phyloP scores from a whole-genome alignment of 2,329 filamentous ascomycete species.

The Fusarium poae region DNA sequence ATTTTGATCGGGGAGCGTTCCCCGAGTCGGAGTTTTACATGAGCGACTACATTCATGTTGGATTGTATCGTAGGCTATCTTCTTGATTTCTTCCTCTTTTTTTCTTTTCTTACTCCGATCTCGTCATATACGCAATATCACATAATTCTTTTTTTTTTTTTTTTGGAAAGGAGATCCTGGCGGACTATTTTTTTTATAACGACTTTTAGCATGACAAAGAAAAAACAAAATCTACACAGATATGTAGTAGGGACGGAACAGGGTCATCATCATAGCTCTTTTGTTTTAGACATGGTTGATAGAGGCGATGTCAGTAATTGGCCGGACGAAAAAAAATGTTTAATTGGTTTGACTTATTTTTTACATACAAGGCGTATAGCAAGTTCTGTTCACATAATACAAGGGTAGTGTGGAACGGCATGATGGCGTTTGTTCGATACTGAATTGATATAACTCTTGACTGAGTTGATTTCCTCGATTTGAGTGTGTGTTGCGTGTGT shows the following conservation, averaged over 20 bases:
- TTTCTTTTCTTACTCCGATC: constrained; percentile 16
- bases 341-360: constrained; percentile 42
- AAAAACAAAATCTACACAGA: constrained; percentile 45
- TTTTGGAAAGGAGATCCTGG: constrained; percentile 32
- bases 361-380: constrained; percentile 17
- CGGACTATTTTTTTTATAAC: constrained; percentile 41
- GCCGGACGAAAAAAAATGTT: constrained; percentile 39
- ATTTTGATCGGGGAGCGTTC: constrained; percentile 13
- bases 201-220: constrained; percentile 48
- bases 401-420: constrained; percentile 8
- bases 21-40: constrained; percentile 18
- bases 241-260: constrained; percentile 40
- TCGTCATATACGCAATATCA: constrained; percentile 31
- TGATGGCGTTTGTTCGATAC: constrained; percentile 18
- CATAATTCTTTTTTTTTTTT: constrained; percentile 8
- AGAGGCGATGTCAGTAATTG: constrained; percentile 46
- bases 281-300: constrained; percentile 42
- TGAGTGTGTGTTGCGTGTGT: not conserved
- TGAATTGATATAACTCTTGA: constrained; percentile 5
- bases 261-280: constrained; percentile 24
- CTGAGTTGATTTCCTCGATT: not conserved
- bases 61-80: constrained; percentile 18
- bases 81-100: constrained; percentile 3
- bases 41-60: constrained; percentile 27
- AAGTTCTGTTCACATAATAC: constrained; percentile 12